phyloP scores from a whole-genome alignment of 1,139 yeast genomes.

The Geotrichum carabidarum region DNA sequence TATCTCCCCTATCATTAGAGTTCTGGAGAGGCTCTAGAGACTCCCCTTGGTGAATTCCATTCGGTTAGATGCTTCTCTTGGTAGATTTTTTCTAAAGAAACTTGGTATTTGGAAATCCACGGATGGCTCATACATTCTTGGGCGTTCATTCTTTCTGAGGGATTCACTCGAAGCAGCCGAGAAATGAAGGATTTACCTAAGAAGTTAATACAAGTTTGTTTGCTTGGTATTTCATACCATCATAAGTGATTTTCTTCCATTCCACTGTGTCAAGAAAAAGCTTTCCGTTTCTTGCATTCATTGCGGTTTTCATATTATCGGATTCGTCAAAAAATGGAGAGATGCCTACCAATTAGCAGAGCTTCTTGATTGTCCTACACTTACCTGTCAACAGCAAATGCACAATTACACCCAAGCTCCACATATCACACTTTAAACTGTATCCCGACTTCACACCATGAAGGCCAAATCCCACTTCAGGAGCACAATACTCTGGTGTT shows the following conservation, averaged over 20 bases:
- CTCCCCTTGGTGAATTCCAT: slow-evolving; percentile 16
- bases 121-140: slow-evolving; percentile 40
- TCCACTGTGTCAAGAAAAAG: slow-evolving; percentile 40
- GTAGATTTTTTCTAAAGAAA: slow-evolving; percentile 29
- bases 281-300: slow-evolving; percentile 42
- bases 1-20: neutral
- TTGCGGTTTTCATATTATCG: slow-evolving; percentile 38
- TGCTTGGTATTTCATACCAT: slow-evolving; percentile 33
- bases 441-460: slow-evolving; percentile 40
- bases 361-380: neutral
- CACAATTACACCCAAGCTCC: slow-evolving; percentile 61
- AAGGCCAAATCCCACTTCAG: slow-evolving; percentile 51
- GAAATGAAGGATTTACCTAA: slow-evolving; percentile 42
- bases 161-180: slow-evolving; percentile 41
- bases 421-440: slow-evolving; percentile 54
- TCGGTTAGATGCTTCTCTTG: slow-evolving; percentile 19
- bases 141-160: slow-evolving; percentile 39
- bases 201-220: neutral
- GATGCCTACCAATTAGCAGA: slow-evolving; percentile 42
- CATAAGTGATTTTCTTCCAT: slow-evolving; percentile 42
- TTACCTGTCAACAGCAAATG: slow-evolving; percentile 45
- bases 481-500: slow-evolving; percentile 65
- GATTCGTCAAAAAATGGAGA: slow-evolving; percentile 57
- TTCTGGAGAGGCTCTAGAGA: slow-evolving; percentile 5
- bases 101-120: slow-evolving; percentile 45